These are phyloP conservation scores for Bothriochloa decipiens DNA, from an alignment of 176 grass and related monocot genomes.

Conservation along the genomic window DNA sequence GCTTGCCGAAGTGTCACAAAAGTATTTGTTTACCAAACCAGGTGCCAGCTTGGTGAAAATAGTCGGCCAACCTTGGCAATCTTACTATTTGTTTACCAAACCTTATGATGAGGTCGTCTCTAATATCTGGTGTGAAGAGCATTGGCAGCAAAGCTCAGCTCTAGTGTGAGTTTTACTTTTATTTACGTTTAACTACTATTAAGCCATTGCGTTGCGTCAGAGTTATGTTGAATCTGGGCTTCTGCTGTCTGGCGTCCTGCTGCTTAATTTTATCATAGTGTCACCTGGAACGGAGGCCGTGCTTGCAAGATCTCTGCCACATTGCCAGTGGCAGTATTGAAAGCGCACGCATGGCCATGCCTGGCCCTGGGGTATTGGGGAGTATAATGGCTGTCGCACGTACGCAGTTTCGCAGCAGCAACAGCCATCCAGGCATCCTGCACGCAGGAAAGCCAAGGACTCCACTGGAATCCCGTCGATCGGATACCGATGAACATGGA, in stretches of 20 bases:
- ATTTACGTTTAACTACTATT: not conserved
- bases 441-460: not conserved
- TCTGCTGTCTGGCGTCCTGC: not conserved
- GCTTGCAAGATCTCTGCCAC: constrained; percentile 21
- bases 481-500: constrained; percentile 21
- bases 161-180: not conserved
- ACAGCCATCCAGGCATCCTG: not conserved
- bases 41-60: not conserved
- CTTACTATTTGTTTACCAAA: no score
- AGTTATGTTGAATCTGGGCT: not conserved
- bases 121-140: not conserved
- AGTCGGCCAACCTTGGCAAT: not conserved
- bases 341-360: not conserved
- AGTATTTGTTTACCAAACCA: no score
- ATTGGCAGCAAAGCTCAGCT: not conserved
- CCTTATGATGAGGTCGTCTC: not conserved
- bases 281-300: constrained; percentile 32
- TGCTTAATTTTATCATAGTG: constrained; percentile 34
- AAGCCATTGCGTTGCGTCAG: not conserved
- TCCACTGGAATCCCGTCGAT: not conserved
- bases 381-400: constrained; percentile 17
- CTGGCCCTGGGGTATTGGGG: not conserved
- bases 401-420: not conserved
- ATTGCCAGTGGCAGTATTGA: constrained; percentile 10
- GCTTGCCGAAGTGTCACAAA: no score